These are phyloP conservation scores for Hydnomerulius pinastri DNA, from an alignment of 768 basidiomycete genomes.

Conservation along the genomic window DNA sequence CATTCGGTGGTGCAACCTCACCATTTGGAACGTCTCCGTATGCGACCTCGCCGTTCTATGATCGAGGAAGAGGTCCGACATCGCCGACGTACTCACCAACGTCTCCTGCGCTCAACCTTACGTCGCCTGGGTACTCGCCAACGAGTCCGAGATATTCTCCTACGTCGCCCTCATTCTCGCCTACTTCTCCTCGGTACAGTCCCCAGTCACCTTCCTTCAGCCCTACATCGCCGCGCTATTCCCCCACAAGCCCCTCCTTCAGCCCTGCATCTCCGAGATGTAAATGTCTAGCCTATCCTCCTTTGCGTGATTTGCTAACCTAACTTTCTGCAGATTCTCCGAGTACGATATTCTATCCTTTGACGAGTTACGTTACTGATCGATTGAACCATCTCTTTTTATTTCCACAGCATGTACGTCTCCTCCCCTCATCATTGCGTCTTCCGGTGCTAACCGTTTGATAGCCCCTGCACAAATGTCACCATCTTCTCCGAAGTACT, in stretches of 20 bases:
- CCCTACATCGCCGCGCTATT: conserved; percentile 87
- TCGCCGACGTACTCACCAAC: conserved; percentile 90
- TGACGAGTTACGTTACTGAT: conserved; percentile 24
- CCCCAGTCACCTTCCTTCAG: conserved; percentile 90
- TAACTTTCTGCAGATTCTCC: conserved; percentile 61
- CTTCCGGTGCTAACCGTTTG: conserved; percentile 11
- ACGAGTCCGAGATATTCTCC: conserved; percentile 86
- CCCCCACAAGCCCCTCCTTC: conserved; percentile 89
- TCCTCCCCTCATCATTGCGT: not conserved
- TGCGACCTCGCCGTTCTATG: conserved; percentile 84
- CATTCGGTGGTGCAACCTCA: conserved; percentile 80
- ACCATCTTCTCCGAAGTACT: conserved; percentile 90
- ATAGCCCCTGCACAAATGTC: conserved; percentile 81
- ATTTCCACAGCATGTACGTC: conserved; percentile 60
- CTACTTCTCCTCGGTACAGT: conserved; percentile 81
- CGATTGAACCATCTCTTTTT: not conserved
- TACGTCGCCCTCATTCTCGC: conserved; percentile 83
- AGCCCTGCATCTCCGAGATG: conserved; percentile 92
- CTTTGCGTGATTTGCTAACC: not conserved
- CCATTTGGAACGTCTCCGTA: conserved; percentile 82
- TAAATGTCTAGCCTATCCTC: conserved; percentile 40
- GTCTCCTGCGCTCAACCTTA: conserved; percentile 78
- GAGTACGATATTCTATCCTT: conserved; percentile 51
- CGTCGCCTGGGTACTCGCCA: conserved; percentile 70
- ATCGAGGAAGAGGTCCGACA: conserved; percentile 61